Base-by-base conservation (phyloP, 257 asterid species). In the Striga asiatica region DNA sequence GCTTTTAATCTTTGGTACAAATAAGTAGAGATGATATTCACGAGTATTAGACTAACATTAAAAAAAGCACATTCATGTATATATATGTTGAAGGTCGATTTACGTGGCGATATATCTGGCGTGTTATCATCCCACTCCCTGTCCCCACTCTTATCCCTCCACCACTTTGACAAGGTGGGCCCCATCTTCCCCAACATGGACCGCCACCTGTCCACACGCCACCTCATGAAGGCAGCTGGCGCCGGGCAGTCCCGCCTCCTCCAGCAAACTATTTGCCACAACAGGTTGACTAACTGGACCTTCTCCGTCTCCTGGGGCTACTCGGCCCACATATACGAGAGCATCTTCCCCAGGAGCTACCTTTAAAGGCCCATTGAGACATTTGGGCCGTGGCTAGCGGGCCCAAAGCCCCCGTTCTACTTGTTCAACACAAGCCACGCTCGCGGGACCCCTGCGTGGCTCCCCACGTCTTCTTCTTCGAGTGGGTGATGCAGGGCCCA, bases 261-360 rank as follows among this genome's bases (percentile, higher is more conserved):
- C 11, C 92, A 79, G 18, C 94, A 84, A 65, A 79, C 78, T 8
- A 52, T 79, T 0, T 81, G 94, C 55, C 24, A 81, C 24, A 43
- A 75, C 22, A 66, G 67, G 41, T 42, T 18, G 9, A 68, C 18
- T 6, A 71, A 52, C 0, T 79, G 85, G 94, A 50, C 85, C 0
- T 64, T 84, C 5, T 81, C 92, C 6, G 22, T 81, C 17, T 69
- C 94, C 0, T 84, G 88, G 88, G 94, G 94, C 1, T 81, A 81
- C 8, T 81, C 94, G 0, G 81, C 72, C 0, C 77, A 77, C 0
- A 65, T 81, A 9, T 84, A 77, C 29, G 85, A 84, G 57, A 46
- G 32, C 1, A 53, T 79, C 2, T 56, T 73, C 60, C 78, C 88
- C 0, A 72, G 92, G 12, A 79, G 88, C 61, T 54, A 67, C 39